Percentiles rank a stretch among this genome's conserved stretches.
Conservation (phyloP, 2,329 filamentous ascomycete species). For the Alternaria incomplexa region DNA sequence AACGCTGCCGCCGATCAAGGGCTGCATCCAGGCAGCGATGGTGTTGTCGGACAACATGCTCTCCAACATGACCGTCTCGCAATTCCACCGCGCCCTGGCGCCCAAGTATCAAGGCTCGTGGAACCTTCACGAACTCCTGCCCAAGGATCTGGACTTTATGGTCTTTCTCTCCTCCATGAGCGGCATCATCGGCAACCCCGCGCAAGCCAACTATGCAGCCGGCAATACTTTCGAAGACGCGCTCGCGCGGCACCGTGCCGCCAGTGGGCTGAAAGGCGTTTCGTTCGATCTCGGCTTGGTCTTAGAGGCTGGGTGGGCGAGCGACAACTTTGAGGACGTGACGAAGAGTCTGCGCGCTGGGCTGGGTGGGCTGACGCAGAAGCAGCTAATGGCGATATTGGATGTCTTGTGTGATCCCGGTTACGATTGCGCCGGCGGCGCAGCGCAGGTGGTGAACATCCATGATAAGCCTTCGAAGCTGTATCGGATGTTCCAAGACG, state of each 20-base stretch:
- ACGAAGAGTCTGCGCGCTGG: conserved; percentile 11
- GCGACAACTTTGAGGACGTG: conserved; percentile 8
- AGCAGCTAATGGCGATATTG: conserved; percentile 11
- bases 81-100: not conserved
- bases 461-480: conserved; percentile 10
- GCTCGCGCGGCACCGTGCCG: conserved; percentile 7
- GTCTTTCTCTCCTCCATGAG: conserved; percentile 24
- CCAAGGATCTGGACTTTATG: conserved; percentile 20
- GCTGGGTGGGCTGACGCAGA: conserved; percentile 7
- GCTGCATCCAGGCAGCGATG: conserved; percentile 24
- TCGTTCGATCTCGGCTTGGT: conserved; percentile 10
- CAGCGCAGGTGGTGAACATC: conserved; percentile 9
- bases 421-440: not conserved
- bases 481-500: conserved; percentile 12
- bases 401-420: conserved; percentile 9
- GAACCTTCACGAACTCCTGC: conserved; percentile 26
- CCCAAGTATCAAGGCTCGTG: conserved; percentile 21
- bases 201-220: conserved; percentile 30
- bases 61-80: conserved; percentile 4
- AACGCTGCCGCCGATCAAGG: conserved; percentile 20
- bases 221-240: conserved; percentile 16
- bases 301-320: conserved; percentile 9
- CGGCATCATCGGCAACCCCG: conserved; percentile 20
- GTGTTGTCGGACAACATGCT: conserved; percentile 13
- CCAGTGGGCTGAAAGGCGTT: conserved; percentile 8